phyloP scores from a whole-genome alignment of 768 basidiomycete genomes.

The Phylloporus rhodoxanthus region DNA sequence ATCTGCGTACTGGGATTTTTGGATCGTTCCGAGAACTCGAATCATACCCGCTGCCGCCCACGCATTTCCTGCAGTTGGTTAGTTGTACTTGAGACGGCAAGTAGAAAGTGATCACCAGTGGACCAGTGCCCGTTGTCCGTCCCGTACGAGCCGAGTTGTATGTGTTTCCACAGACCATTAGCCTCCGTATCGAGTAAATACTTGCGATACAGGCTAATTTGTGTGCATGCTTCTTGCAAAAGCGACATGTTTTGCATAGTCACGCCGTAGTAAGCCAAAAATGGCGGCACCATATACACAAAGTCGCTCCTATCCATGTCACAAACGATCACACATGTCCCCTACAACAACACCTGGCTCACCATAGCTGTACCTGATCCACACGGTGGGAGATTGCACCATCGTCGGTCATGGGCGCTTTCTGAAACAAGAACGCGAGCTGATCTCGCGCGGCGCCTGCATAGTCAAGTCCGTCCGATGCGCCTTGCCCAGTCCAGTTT shows the following conservation, averaged over 20 bases:
- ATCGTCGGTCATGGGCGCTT: constrained; percentile 57
- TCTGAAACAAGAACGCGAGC: constrained; percentile 52
- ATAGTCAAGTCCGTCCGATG: constrained; percentile 46
- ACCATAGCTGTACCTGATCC: constrained; percentile 70
- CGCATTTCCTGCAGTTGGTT: constrained; percentile 54
- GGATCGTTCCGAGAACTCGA: constrained; percentile 72
- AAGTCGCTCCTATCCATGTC: constrained; percentile 58
- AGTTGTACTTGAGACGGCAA: background rate
- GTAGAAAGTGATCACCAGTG: constrained; percentile 44
- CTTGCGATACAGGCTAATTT: constrained; percentile 65
- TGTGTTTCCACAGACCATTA: constrained; percentile 69
- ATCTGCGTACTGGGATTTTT: constrained; percentile 50
- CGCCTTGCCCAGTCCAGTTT: constrained; percentile 43
- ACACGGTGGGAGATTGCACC: constrained; percentile 80
- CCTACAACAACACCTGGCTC: background rate
- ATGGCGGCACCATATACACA: constrained; percentile 83
- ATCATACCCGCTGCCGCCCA: constrained; percentile 90
- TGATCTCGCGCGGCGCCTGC: constrained; percentile 60
- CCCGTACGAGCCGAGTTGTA: constrained; percentile 48
- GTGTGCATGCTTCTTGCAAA: constrained; percentile 59
- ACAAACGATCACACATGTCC: background rate
- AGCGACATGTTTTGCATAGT: constrained; percentile 51
- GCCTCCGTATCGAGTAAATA: constrained; percentile 51
- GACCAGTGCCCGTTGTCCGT: constrained; percentile 74
- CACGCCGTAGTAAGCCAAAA: constrained; percentile 79